phyloP scores from a whole-genome alignment of 306 rosid species.

The Prunus fruticosa region DNA sequence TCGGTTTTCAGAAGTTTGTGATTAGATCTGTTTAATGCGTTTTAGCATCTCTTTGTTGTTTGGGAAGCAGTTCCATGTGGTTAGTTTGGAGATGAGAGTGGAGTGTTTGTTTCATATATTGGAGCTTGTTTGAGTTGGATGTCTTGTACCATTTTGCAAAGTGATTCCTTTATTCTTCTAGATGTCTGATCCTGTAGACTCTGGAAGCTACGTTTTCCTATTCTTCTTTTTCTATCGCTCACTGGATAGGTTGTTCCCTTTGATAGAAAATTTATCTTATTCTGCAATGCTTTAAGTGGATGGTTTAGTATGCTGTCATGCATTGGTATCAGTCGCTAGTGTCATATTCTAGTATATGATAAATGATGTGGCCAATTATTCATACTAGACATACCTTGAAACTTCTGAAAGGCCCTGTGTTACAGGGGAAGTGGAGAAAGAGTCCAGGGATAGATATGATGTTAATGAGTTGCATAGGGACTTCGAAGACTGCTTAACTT shows the following conservation, averaged over 20 bases:
- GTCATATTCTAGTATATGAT: background rate
- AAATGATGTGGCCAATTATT: background rate
- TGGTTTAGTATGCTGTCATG: background rate
- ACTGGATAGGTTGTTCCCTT: background rate
- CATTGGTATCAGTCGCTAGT: background rate
- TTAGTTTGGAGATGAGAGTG: background rate
- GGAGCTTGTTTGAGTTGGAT: background rate
- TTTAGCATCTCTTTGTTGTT: background rate
- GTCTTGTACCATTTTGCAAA: background rate
- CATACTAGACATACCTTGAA: background rate
- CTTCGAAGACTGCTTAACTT: background rate
- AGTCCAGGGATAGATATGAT: background rate
- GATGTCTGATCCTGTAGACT: background rate
- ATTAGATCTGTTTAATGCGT: background rate
- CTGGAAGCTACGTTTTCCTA: background rate
- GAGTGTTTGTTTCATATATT: background rate
- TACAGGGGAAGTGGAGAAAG: background rate
- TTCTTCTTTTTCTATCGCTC: background rate
- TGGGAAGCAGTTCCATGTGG: background rate
- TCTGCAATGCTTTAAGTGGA: background rate
- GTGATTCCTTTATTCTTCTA: background rate
- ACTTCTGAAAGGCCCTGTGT: background rate
- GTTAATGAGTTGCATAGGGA: background rate
- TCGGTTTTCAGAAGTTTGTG: background rate
- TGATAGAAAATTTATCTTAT: background rate